These are phyloP conservation scores for Ogataea paradorogensis DNA, from an alignment of 805 yeast species.

Conservation along the genomic window DNA sequence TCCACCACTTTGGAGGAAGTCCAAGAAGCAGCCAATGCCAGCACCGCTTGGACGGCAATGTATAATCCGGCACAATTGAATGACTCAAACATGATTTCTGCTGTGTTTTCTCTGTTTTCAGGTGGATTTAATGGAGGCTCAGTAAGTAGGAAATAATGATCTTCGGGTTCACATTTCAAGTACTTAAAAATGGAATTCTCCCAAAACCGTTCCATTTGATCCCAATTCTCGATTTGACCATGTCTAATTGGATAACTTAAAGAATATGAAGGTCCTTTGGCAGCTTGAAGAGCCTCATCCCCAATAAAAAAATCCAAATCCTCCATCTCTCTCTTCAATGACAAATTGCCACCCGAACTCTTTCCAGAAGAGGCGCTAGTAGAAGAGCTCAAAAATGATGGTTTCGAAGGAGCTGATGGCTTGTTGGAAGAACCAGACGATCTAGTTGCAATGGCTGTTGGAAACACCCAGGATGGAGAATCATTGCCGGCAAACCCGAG, in stretches of 20 bases:
- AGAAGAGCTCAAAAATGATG: conserved; percentile 40
- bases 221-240: conserved; percentile 99
- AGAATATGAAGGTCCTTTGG: conserved; percentile 88
- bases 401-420: conserved; percentile 45
- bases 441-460: conserved; percentile 92
- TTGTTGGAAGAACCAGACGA: conserved; percentile 38
- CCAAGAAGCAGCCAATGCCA: conserved; percentile 99
- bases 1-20: conserved; percentile 93
- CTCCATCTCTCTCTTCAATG: conserved; percentile 81
- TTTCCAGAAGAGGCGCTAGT: conserved; percentile 25
- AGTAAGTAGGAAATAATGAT: conserved; percentile 90
- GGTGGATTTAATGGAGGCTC: conserved; percentile 99
- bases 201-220: conserved; percentile 99
- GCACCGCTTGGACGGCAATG: conserved; percentile 98
- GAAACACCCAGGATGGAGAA: conserved; percentile 94
- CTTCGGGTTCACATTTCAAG: conserved; percentile 97
- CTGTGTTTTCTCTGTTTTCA: conserved; percentile 97
- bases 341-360: conserved; percentile 40
- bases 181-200: conserved; percentile 95
- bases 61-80: conserved; percentile 98
- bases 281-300: conserved; percentile 87
- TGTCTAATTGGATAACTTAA: conserved; percentile 91
- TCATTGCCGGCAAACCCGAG: conserved; percentile 98
- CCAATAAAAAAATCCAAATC: conserved; percentile 95
- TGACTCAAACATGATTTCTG: conserved; percentile 98